These are phyloP conservation scores for Obba rivulosa DNA, from an alignment of 768 basidiomycete species.

Conservation along the genomic window DNA sequence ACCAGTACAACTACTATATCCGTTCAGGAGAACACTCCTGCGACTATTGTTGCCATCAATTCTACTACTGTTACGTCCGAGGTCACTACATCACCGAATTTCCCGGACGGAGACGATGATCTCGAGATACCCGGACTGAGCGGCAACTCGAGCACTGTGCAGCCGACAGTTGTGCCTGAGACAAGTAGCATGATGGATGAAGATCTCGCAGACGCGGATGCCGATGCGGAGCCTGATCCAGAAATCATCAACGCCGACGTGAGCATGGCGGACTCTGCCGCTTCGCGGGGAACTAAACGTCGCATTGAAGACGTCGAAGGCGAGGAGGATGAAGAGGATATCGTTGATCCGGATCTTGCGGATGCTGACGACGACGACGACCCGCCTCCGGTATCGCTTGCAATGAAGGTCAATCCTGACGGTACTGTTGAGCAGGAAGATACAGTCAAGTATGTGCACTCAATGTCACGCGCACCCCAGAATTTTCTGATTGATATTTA, in stretches of 20 bases:
- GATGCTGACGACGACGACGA: constrained; percentile 47
- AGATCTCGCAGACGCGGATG: constrained; percentile 3
- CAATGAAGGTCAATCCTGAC: constrained; percentile 80
- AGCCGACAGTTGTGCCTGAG: constrained; percentile 17
- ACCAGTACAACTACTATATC: constrained; percentile 14
- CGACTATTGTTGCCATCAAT: constrained; percentile 2
- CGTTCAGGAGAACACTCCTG: constrained; percentile 8
- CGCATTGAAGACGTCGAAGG: constrained; percentile 37
- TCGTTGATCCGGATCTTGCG: constrained; percentile 26
- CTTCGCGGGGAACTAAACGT: constrained; percentile 39
- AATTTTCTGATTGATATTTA: constrained; percentile 1
- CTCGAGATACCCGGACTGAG: constrained; percentile 22
- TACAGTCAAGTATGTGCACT: constrained; percentile 70
- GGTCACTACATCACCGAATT: neutral
- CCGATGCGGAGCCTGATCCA: constrained; percentile 9
- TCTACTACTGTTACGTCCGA: constrained; percentile 6
- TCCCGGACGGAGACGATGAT: constrained; percentile 9
- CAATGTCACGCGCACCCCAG: neutral
- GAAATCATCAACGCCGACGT: constrained; percentile 11
- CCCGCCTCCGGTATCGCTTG: constrained; percentile 32
- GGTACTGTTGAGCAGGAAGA: constrained; percentile 95
- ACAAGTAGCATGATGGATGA: neutral
- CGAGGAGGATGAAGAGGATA: constrained; percentile 30
- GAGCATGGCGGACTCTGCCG: constrained; percentile 15
- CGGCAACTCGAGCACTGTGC: constrained; percentile 7